Evolutionary conservation across 208 protist genomes (phyloP).

Genomic region (Trypanosoma cruzi): DNA sequence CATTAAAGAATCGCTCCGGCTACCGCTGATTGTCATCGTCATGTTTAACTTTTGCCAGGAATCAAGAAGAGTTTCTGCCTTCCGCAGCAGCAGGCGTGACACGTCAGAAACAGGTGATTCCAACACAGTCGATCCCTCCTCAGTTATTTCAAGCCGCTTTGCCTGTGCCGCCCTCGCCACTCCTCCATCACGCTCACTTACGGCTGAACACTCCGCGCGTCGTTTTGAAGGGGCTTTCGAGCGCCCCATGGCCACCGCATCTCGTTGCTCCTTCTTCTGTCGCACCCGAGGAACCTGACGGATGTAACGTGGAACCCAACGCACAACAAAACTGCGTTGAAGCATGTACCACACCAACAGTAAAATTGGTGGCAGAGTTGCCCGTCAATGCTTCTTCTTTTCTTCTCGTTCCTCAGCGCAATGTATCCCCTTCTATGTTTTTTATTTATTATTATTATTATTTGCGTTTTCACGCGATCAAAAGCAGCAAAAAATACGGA

Average conservation of each 20-base stretch:
- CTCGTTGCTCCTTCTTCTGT: too few species aligned
- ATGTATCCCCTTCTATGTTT: too few species aligned
- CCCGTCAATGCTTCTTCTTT: too few species aligned
- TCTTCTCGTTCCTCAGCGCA: too few species aligned
- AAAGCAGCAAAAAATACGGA: too few species aligned
- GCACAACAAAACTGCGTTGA: conserved; percentile 21
- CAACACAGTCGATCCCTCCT: not conserved
- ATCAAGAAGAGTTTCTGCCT: conserved; percentile 5
- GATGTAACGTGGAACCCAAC: conserved; percentile 60
- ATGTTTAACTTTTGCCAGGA: not conserved
- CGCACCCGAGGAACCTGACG: not conserved
- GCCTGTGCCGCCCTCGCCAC: not conserved
- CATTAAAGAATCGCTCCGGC: not conserved
- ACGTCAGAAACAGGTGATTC: not conserved
- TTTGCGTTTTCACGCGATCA: too few species aligned
- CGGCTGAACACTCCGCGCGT: not conserved
- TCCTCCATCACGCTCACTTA: not conserved
- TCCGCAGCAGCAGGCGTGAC: not conserved
- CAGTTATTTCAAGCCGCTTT: not conserved
- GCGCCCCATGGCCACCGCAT: not conserved
- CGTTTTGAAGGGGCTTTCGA: not conserved
- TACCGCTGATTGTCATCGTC: not conserved
- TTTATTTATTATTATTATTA: too few species aligned
- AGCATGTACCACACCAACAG: conserved; percentile 36
- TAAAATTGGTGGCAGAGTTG: not conserved